phyloP scores from a whole-genome alignment of 768 basidiomycete species.

The Gloeostereum incarnatum region DNA sequence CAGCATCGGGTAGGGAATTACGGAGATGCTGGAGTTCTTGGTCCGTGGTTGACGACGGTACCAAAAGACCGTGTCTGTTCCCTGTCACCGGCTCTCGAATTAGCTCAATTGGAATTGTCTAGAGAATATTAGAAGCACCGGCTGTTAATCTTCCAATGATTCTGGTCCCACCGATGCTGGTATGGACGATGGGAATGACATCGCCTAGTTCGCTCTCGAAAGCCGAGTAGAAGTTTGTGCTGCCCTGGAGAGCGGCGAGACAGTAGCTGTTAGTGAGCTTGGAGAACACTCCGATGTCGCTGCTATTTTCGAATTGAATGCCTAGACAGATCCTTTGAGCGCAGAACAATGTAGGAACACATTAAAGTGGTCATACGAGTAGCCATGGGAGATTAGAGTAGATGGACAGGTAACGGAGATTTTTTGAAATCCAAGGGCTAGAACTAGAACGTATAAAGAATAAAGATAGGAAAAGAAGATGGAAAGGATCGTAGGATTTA shows the following conservation, averaged over 20 bases:
- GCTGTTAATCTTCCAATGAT: constrained; percentile 91
- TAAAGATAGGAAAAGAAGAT: no score
- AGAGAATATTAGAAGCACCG: constrained; percentile 34
- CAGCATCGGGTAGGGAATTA: constrained; percentile 87
- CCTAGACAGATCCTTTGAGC: constrained; percentile 36
- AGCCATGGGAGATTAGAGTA: no score
- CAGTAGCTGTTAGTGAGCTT: constrained; percentile 99
- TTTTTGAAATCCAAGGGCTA: no score
- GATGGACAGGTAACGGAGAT: no score
- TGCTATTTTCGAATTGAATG: constrained; percentile 89
- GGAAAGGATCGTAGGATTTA: no score
- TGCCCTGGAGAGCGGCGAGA: constrained; percentile 86
- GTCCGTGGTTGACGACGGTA: constrained; percentile 92
- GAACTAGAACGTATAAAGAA: no score
- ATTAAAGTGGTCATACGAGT: no score
- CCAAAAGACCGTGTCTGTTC: constrained; percentile 94
- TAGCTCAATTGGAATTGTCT: background rate
- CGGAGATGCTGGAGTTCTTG: constrained; percentile 98
- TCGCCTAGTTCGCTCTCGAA: constrained; percentile 94
- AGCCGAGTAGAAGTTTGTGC: constrained; percentile 96
- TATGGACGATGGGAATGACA: constrained; percentile 93
- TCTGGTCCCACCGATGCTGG: constrained; percentile 88
- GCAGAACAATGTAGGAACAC: no score
- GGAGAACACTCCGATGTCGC: constrained; percentile 94
- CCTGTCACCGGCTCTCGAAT: constrained; percentile 30